Evolutionary conservation across 805 yeast genomes (phyloP).

Genomic region (Blastobotrys parvus): DNA sequence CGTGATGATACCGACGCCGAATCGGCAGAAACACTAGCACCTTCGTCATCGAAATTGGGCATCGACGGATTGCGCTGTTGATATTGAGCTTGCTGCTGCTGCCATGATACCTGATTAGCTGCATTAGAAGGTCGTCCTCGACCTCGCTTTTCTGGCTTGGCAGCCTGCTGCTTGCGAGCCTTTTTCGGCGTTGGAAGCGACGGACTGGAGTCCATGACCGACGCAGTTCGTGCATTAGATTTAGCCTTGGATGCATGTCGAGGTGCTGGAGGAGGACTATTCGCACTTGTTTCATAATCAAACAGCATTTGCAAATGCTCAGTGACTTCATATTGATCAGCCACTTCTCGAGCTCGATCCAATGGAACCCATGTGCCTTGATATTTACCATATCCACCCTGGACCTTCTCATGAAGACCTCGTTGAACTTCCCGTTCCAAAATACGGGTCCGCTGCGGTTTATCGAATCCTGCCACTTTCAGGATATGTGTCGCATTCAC

Average conservation of each 20-base stretch:
- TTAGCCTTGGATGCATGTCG: constrained; percentile 32
- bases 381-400: constrained; percentile 95
- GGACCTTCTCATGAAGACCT: constrained; percentile 86
- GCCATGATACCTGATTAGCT: constrained; percentile 20
- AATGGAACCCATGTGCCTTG: constrained; percentile 97
- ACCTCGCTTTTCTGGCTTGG: constrained; percentile 9
- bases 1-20: constrained; percentile 21
- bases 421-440: constrained; percentile 88
- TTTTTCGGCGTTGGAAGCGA: constrained; percentile 17
- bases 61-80: neutral
- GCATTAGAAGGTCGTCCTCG: constrained; percentile 15
- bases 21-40: constrained; percentile 18
- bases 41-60: constrained; percentile 10
- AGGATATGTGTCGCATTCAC: constrained; percentile 93
- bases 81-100: constrained; percentile 14
- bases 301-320: constrained; percentile 58
- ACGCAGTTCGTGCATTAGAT: constrained; percentile 12
- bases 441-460: constrained; percentile 87
- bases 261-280: constrained; percentile 60
- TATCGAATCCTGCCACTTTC: constrained; percentile 89
- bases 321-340: constrained; percentile 55
- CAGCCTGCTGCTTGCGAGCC: constrained; percentile 14
- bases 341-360: constrained; percentile 60
- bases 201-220: constrained; percentile 11
- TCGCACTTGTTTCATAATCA: constrained; percentile 44